Conservation (phyloP, 495 filamentous ascomycete species). For the Chaetomium tenue region DNA sequence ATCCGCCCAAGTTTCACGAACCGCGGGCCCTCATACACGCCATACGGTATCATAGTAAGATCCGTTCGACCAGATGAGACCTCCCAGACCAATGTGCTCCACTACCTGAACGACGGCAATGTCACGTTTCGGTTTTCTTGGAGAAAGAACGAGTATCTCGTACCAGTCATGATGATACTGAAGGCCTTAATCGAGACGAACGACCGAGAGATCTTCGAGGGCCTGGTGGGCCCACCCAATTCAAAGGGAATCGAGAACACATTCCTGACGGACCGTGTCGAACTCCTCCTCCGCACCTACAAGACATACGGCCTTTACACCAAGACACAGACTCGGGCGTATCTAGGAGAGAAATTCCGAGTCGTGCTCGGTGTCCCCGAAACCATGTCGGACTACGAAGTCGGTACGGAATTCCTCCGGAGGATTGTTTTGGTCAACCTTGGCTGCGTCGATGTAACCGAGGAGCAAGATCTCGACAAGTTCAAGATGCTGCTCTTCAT, state of each 20-base stretch:
- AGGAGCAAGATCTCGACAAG: slow-evolving; percentile 81
- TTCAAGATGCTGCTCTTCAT: slow-evolving; percentile 94
- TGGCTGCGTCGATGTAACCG: slow-evolving; percentile 74
- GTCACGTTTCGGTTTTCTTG: slow-evolving; percentile 96
- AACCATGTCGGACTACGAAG: slow-evolving; percentile 80
- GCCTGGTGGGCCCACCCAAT: slow-evolving; percentile 67
- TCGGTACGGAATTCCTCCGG: slow-evolving; percentile 83
- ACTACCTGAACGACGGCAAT: slow-evolving; percentile 93
- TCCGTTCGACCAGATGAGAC: slow-evolving; percentile 93
- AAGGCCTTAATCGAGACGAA: slow-evolving; percentile 96
- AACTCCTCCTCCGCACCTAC: slow-evolving; percentile 88
- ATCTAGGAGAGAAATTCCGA: slow-evolving; percentile 85
- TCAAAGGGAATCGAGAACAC: slow-evolving; percentile 80
- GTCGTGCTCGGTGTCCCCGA: slow-evolving; percentile 76
- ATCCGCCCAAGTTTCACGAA: slow-evolving; percentile 81
- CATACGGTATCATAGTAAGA: slow-evolving; percentile 84
- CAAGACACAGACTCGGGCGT: slow-evolving; percentile 71
- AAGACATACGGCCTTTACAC: slow-evolving; percentile 82
- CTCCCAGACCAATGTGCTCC: slow-evolving; percentile 93
- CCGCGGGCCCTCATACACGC: slow-evolving; percentile 80
- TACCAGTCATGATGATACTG: slow-evolving; percentile 93
- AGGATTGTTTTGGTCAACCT: slow-evolving; percentile 89
- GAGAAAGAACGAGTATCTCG: slow-evolving; percentile 92
- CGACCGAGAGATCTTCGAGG: slow-evolving; percentile 92
- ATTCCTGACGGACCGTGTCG: slow-evolving; percentile 91